phyloP scores from a whole-genome alignment of 306 rosid genomes.

The Parietaria judaica region DNA sequence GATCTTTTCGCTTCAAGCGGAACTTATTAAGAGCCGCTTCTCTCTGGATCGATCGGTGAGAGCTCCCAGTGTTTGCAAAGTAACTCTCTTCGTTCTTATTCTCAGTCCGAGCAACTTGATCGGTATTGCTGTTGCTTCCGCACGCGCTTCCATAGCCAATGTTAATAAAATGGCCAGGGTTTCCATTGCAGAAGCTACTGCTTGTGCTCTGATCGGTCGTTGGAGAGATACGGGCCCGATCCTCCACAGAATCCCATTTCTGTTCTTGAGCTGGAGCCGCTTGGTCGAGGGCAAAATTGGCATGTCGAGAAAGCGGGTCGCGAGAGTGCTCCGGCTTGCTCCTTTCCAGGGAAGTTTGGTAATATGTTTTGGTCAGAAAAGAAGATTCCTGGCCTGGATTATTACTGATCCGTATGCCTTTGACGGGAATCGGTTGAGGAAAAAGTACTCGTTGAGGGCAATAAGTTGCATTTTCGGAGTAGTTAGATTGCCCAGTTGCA shows the following conservation, averaged over 20 bases:
- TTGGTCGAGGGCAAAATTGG: conserved; percentile 29
- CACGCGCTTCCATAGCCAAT: conserved; percentile 75
- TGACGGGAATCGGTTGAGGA: conserved; percentile 59
- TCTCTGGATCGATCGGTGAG: conserved; percentile 54
- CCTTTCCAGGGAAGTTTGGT: conserved; percentile 38
- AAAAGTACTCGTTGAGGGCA: conserved; percentile 34
- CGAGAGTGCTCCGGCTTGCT: conserved; percentile 39
- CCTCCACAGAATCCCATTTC: conserved; percentile 43
- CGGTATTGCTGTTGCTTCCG: conserved; percentile 59
- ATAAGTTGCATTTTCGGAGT: conserved; percentile 45
- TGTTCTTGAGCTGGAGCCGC: conserved; percentile 35
- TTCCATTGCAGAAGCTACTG: conserved; percentile 65
- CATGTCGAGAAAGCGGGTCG: conserved; percentile 25
- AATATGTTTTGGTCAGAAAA: conserved; percentile 42
- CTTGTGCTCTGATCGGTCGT: conserved; percentile 65
- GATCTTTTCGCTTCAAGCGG: conserved; percentile 84
- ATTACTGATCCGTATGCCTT: conserved; percentile 48
- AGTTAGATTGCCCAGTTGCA: conserved; percentile 52
- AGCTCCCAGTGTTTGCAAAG: conserved; percentile 28
- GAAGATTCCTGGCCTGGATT: conserved; percentile 41
- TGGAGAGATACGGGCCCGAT: conserved; percentile 51
- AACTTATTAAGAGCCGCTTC: conserved; percentile 88
- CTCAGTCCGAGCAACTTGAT: conserved; percentile 45
- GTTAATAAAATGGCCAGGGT: conserved; percentile 40
- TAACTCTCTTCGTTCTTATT: conserved; percentile 49